Evolutionary conservation across 148 eudicot genomes (phyloP).

Genomic region (Cornus kousa): DNA sequence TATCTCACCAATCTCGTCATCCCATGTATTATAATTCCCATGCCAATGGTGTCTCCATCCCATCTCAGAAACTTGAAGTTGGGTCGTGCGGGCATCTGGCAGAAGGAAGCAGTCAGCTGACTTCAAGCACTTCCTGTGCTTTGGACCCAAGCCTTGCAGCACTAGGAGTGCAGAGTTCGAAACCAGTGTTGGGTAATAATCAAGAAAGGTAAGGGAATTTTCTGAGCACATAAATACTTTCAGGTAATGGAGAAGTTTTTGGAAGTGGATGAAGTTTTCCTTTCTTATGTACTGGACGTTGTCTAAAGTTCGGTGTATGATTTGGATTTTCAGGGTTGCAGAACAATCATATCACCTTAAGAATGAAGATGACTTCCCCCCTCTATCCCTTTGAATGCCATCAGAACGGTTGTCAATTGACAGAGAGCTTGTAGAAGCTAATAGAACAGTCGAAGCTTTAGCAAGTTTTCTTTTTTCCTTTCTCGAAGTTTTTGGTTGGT

Average conservation of each 20-base stretch:
- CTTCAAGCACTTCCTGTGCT: constrained; percentile 18
- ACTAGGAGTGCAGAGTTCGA: constrained; percentile 11
- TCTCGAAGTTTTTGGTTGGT: neutral
- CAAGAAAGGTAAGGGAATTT: constrained; percentile 27
- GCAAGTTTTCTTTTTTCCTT: too few species aligned
- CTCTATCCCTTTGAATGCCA: constrained; percentile 30
- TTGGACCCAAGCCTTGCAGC: constrained; percentile 2
- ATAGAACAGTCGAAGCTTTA: neutral
- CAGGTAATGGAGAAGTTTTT: neutral
- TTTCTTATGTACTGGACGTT: neutral
- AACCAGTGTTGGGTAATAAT: constrained; percentile 1
- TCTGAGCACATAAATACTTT: neutral
- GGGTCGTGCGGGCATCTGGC: constrained; percentile 37
- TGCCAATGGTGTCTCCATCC: constrained; percentile 3
- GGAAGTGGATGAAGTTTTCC: neutral
- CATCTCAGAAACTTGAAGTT: constrained; percentile 27
- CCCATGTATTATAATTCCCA: constrained; percentile 12
- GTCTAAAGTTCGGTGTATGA: constrained; percentile 9
- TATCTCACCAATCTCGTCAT: constrained; percentile 1
- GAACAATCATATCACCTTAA: constrained; percentile 25
- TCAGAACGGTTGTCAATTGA: neutral
- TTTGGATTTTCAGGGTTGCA: constrained; percentile 29
- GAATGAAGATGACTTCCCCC: constrained; percentile 50
- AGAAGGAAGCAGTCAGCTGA: constrained; percentile 7
- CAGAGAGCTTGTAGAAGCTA: neutral